Base-by-base conservation (phyloP, 75 land plant genomes). In the Sequoiadendron giganteum region DNA sequence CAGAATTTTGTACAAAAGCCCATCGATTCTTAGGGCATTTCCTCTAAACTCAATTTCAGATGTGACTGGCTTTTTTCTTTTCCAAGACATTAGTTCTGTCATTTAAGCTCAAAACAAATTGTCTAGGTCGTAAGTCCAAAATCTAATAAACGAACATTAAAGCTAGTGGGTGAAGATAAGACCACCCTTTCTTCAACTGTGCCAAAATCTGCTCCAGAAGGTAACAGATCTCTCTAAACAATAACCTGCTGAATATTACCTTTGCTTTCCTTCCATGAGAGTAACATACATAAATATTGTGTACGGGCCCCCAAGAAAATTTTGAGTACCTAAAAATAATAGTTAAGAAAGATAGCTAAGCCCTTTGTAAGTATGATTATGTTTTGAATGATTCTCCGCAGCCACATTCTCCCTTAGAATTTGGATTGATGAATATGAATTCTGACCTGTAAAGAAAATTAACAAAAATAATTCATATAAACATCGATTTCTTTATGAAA, bases 341-440 rank as follows among this genome's bases (percentile, higher is more conserved):
- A 34, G 34, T 75, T 75, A 75, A 75, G 38, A 75, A 75, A n/a
- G 70, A 65, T 25, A 75, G 34, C 14, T 75, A 75, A 75, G 34
- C 77, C 14, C 28, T 82, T 82, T 25, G 28, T 28, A 21, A 47
- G 45, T 25, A n/a, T 47, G 5, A 14, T 86, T 84, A 90, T 88
- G 99, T 96, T 90, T 94, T 96, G 73, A 97, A 97, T 16, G 99
- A 97, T 90, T 97, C 99, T 42, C 99, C 99, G 84, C 97, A 97
- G 13, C 99, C 99, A 91, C 99, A 97, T 83, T 96, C 92, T 43
- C 99, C 99, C 90, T 96, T 94, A 5, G 99, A 96, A 81, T 97
- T 97, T 48, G 99, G 99, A 88, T 97, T 97, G 87, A 97, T 93
- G 86, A 97, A 97, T 55, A 97, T 80, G 83, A 42, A 42, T 3